Percentiles rank a stretch among this genome's conserved stretches.
Conservation (phyloP, 192 early-diverging fungal genomes). For the Linnemannia elongata region DNA sequence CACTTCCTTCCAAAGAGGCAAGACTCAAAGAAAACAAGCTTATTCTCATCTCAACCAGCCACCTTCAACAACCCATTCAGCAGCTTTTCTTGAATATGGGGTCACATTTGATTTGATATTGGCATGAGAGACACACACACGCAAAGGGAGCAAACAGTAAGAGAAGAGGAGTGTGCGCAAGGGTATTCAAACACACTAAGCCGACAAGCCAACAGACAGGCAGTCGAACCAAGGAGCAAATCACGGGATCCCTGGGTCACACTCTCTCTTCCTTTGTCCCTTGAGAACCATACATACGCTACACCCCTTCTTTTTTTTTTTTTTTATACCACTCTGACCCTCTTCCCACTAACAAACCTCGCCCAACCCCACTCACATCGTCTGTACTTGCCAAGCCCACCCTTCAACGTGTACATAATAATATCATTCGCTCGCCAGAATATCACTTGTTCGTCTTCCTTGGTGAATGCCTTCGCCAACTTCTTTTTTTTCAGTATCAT, state of each 20-base stretch:
- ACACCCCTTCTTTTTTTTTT: neutral
- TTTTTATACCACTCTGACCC: neutral
- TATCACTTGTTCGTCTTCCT: neutral
- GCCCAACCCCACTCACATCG: neutral
- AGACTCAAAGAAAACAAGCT: neutral
- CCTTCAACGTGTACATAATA: no score
- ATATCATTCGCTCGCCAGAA: neutral
- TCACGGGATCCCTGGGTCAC: slow-evolving; percentile 1
- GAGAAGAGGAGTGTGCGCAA: no score
- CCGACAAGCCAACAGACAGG: neutral
- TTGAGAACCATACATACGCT: neutral
- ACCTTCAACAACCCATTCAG: neutral
- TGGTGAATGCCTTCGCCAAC: neutral
- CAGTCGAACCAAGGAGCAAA: neutral
- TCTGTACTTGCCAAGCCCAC: neutral
- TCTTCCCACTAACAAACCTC: neutral
- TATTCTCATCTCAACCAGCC: neutral
- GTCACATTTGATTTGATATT: no score
- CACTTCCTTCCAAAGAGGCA: neutral
- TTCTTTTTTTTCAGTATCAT: neutral
- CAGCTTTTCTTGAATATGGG: neutral
- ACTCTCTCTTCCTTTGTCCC: neutral
- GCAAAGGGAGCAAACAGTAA: no score
- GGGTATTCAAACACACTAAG: neutral
- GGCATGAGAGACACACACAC: no score